Evolutionary conservation across 1,284 basidiomycete species (phyloP), one percentile per base, ranked within the genome.

Genomic region (Puccinia polysora): DNA sequence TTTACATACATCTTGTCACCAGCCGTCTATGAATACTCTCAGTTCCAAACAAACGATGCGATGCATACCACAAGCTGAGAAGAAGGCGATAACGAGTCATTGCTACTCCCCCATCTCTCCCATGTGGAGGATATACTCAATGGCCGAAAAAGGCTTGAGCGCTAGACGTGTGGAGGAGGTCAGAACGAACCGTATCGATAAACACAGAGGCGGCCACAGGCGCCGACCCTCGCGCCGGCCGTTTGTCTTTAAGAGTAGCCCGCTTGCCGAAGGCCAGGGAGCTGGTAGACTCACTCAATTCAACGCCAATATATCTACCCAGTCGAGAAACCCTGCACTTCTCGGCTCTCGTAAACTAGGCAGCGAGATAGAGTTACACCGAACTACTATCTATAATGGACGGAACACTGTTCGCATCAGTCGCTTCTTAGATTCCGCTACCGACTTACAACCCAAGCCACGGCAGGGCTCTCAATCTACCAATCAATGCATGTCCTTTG

Each of bases 171-270:
- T 69, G 10, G 53, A 69, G 59, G 65, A 69, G 18, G 65, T 69
- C 4, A 69, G 59, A 38, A n/a, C 59, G 65, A 69, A 69, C 23
- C 52, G 65, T n/a, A 69, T 69, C 25, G 65, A 69, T 45, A 69
- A 69, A 23, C 55, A 32, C 23, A 55, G 55, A 18, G 25, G 32
- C 2, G 55, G 65, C 32, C 65, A 55, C 18, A 55, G 49, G 15
- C 55, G 65, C 10, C 40, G 55, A 36, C 36, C 53, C 23, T 20
- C n/a, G 23, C 65, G 65, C 18, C 52, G 55, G 14, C 65, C 65
- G 20, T 69, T 69, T 45, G 65, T 69, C 10, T 69, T 59, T 23
- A 69, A 69, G 65, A 69, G 65, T 25, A 69, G 65, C 34, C 65
- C 65, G 20, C 55, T 69, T 8, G 55, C 65, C 15, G 65, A 69